Evolutionary conservation across 75 land plant species (phyloP), one percentile per base, ranked within the genome.

Genomic region (Sequoia sempervirens): DNA sequence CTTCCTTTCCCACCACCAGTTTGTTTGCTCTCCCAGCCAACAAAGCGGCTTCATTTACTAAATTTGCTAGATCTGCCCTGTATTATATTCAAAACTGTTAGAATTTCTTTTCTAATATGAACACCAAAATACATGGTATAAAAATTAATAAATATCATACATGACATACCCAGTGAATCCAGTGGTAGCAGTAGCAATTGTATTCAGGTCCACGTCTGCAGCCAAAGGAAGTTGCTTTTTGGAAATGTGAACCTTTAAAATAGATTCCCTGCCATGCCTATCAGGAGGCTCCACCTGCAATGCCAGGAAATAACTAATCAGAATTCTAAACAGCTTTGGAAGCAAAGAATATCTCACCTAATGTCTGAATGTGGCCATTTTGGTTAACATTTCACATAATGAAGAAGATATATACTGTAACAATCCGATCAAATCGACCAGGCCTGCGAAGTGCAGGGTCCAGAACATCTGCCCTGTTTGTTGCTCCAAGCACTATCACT

Each of bases 61-160:
- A 87, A 84, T 97, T 97, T 85, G 98, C 98, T n/a, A 97, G 89
- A 81, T 97, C 99, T 86, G 99, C 99, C 91, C 99, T 97, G 95
- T 79, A 84, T 34, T 80, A 83, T 37, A 14, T 82, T 54, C 15
- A 83, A 88, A 68, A 58, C 15, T 43, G 66, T 28, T 79, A 80
- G 15, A 40, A 45, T 81, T 47, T 61, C 83, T 41, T 78, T 46
- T n/a, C 17, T 18, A 45, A 40, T 61, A 75, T 58, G 10, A 84
- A 86, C 75, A 83, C 11, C 85, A 88, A 80, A 11, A n/a, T 23
- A 34, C 7, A 82, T 20, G 30, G 18, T 14, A n/a, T 38, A n/a
- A 83, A 68, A 1, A 17, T 50, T 41, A 26, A 58, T 30, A 37
- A 73, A 68, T 17, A 46, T n/a, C 50, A 52, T 78, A 56, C 75